Percentiles rank a stretch among this genome's conserved stretches.
Evolutionary conservation across 495 filamentous ascomycete species (phyloP).

Genomic region (Friedmanniomyces endolithicus): DNA sequence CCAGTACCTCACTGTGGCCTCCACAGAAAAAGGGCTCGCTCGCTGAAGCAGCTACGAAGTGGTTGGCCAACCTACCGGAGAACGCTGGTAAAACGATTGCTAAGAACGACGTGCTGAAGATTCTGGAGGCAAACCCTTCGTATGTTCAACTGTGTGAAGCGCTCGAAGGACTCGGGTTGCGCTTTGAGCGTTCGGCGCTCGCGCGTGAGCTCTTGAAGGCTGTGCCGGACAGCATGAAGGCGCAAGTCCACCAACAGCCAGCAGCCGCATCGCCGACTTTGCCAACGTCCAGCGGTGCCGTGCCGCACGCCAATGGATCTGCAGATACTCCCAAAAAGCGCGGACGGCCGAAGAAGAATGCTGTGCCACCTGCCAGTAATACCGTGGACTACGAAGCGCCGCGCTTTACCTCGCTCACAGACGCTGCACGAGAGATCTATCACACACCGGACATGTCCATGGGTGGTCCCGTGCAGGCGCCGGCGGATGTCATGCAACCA

Average conservation of each 20-base stretch:
- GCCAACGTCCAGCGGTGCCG: not conserved
- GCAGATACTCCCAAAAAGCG: not conserved
- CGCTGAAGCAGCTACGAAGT: constrained; percentile 23
- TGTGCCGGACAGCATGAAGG: constrained; percentile 29
- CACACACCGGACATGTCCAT: not conserved
- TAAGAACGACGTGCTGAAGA: constrained; percentile 27
- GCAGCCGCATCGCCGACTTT: not conserved
- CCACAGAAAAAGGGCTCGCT: constrained; percentile 27
- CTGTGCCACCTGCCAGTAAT: not conserved
- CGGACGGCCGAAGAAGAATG: not conserved
- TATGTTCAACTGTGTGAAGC: constrained; percentile 40
- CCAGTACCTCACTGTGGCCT: constrained; percentile 28
- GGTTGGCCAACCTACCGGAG: constrained; percentile 21
- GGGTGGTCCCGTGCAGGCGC: constrained; percentile 4
- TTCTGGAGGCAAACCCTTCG: constrained; percentile 38
- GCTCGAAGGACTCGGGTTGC: constrained; percentile 35
- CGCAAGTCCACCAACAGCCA: not conserved
- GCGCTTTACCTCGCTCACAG: constrained; percentile 4
- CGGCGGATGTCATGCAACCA: not conserved
- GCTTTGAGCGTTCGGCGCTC: constrained; percentile 35
- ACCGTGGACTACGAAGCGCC: constrained; percentile 12
- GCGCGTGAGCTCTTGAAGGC: constrained; percentile 36
- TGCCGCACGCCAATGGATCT: not conserved
- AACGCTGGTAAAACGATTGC: constrained; percentile 20
- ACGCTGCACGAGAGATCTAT: constrained; percentile 6